Evolutionary conservation across 2,329 filamentous ascomycete genomes (phyloP).

Genomic region (Lachnellula suecica): DNA sequence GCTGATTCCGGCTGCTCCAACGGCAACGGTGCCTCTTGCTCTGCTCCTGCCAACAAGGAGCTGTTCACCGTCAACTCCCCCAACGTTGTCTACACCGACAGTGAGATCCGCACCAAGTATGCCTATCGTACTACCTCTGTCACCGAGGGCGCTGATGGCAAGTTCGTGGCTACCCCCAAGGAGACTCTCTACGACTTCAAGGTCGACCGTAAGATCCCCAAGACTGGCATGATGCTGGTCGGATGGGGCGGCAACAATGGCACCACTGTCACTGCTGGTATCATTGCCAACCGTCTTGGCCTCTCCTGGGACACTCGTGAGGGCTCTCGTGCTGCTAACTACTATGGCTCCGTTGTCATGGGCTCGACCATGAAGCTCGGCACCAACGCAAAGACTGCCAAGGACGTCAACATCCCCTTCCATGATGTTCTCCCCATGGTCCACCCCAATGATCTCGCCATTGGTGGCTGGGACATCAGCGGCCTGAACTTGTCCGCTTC

Average conservation of each 20-base stretch:
- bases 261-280: conserved; percentile 93
- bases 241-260: conserved; percentile 99
- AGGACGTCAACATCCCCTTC: conserved; percentile 96
- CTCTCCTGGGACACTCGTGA: conserved; percentile 94
- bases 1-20: conserved; percentile 64
- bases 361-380: conserved; percentile 96
- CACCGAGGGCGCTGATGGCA: conserved; percentile 65
- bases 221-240: conserved; percentile 95
- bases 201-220: conserved; percentile 89
- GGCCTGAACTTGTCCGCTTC: conserved; percentile 82
- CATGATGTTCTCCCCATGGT: conserved; percentile 93
- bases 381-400: conserved; percentile 75
- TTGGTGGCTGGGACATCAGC: conserved; percentile 98
- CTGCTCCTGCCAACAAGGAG: conserved; percentile 48
- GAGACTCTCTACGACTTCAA: conserved; percentile 97
- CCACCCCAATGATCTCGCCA: conserved; percentile 90
- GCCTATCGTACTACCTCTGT: conserved; percentile 93
- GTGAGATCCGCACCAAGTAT: conserved; percentile 90
- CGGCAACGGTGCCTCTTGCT: conserved; percentile 58
- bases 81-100: conserved; percentile 87
- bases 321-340: conserved; percentile 82
- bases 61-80: conserved; percentile 88
- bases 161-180: conserved; percentile 80
- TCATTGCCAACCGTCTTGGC: conserved; percentile 88
- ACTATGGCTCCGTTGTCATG: conserved; percentile 98